Base-by-base conservation (phyloP, 345 rosid species). In the Angophora floribunda region DNA sequence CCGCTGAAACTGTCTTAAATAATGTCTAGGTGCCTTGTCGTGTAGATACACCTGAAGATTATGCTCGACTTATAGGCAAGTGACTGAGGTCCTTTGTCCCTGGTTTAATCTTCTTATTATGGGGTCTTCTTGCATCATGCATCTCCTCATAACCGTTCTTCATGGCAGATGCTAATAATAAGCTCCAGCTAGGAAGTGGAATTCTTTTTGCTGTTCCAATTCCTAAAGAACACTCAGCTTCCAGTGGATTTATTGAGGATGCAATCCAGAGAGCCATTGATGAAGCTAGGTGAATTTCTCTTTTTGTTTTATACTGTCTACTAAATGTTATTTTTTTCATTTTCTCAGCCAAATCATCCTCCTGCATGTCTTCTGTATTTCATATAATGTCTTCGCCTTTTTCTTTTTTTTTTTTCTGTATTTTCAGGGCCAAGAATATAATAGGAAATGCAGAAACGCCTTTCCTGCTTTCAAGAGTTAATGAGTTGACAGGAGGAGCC, bases 371-470 rank as follows among this genome's bases (percentile, higher is more conserved):
- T 53, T 55, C 26, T 85, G 45, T 41, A 41, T 75, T 70, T 75
- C 84, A 75, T 21, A 41, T 36, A 19, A 41, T 75, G 84, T 75
- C 47, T 32, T 70, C 78, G 84, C 41, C 47, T 32, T 70, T 44
- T 67, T 24, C 51, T 41, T 36, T 51, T n/a, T n/a, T n/a, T n/a
- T n/a, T 41, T 57, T 22, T 65, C 63, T 87, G 67, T 21, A 52
- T 93, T 45, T 47, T 78, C 93, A 95, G 99, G 95, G 96, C 94
- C 51, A 93, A 94, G 93, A 95, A 94, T 86, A 87, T 95, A 90
- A 93, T 92, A 26, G 99, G 99, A 90, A 95, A 86, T 91, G 97
- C 98, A 16, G 99, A 96, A 91, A 98, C 98, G 87, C 99, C 98
- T 10, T 97, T 96, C 93, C 92, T 98, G 90, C 99, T 98, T 67